Evolutionary conservation across 192 early-diverging fungal species (phyloP).

Genomic region (Geosiphon pyriformis): DNA sequence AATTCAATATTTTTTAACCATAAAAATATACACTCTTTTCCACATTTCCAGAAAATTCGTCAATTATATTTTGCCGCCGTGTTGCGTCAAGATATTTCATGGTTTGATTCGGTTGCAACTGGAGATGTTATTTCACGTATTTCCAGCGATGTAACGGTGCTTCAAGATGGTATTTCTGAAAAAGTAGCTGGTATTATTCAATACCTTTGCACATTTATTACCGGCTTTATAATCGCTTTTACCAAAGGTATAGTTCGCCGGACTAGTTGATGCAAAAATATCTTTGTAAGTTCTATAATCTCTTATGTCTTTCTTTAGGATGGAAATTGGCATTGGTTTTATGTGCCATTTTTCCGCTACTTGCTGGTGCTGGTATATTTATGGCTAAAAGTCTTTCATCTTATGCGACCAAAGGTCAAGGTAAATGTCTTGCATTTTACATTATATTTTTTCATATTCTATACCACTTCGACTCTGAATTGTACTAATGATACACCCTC

Average conservation of each 20-base stretch:
- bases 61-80: slow-evolving; percentile 63
- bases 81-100: slow-evolving; percentile 77
- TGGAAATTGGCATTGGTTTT: slow-evolving; percentile 25
- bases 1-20: slow-evolving; percentile 26
- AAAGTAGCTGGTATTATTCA: slow-evolving; percentile 70
- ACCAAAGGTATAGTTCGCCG: slow-evolving; percentile 61
- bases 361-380: slow-evolving; percentile 22
- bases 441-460: not conserved
- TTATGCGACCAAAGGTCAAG: slow-evolving; percentile 37
- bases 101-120: slow-evolving; percentile 55
- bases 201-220: slow-evolving; percentile 57
- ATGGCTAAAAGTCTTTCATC: slow-evolving; percentile 45
- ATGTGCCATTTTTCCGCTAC: slow-evolving; percentile 21
- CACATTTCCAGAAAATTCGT: slow-evolving; percentile 53
- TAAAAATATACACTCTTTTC: slow-evolving; percentile 2
- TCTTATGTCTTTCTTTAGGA: not conserved
- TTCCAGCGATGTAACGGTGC: slow-evolving; percentile 69
- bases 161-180: slow-evolving; percentile 82
- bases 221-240: slow-evolving; percentile 73
- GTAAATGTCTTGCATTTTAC: slow-evolving; percentile 18
- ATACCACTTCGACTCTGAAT: not conserved
- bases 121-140: slow-evolving; percentile 73
- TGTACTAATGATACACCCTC: not conserved
- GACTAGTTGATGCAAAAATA: slow-evolving; percentile 68
- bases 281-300: slow-evolving; percentile 44